These are phyloP conservation scores for Hypericum perforatum DNA, from an alignment of 345 rosid genomes.

Conservation along the genomic window DNA sequence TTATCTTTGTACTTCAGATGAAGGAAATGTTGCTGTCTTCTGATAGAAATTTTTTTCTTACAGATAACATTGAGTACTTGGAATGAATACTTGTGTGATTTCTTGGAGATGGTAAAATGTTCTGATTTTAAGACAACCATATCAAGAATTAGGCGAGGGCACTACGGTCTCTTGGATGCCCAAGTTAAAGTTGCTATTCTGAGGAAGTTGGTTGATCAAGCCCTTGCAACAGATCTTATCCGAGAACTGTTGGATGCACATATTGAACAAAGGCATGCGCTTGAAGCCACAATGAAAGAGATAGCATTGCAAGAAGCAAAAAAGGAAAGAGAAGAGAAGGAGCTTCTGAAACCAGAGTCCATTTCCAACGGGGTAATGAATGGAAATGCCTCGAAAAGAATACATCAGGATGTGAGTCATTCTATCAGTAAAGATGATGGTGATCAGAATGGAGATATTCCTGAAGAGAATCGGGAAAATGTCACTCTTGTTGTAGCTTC, in stretches of 20 bases:
- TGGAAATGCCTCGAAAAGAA: conserved; percentile 24
- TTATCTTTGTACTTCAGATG: too few relatives aligned
- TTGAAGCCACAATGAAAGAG: conserved; percentile 74
- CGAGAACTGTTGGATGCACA: conserved; percentile 65
- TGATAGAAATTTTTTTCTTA: conserved; percentile 13
- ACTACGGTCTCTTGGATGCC: conserved; percentile 69
- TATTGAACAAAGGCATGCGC: conserved; percentile 57
- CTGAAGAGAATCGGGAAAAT: conserved; percentile 25
- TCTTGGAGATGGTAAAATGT: conserved; percentile 50
- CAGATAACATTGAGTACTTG: conserved; percentile 81
- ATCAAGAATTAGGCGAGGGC: conserved; percentile 70
- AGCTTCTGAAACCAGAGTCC: conserved; percentile 34
- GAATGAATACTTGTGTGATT: conserved; percentile 82
- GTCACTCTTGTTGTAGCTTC: conserved; percentile 23
- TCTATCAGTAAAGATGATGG: conserved; percentile 28
- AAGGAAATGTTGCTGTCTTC: conserved; percentile 10
- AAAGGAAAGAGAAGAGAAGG: conserved; percentile 64
- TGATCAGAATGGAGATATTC: conserved; percentile 31
- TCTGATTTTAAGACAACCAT: conserved; percentile 36
- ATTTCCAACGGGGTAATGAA: conserved; percentile 29
- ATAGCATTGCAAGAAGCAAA: conserved; percentile 70
- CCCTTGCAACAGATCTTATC: conserved; percentile 43
- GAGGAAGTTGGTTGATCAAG: conserved; percentile 51
- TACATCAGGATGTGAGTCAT: conserved; percentile 17
- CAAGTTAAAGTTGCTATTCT: conserved; percentile 51